phyloP scores from a whole-genome alignment of 140 eudicot genomes.

The Erigeron philadelphicus region DNA sequence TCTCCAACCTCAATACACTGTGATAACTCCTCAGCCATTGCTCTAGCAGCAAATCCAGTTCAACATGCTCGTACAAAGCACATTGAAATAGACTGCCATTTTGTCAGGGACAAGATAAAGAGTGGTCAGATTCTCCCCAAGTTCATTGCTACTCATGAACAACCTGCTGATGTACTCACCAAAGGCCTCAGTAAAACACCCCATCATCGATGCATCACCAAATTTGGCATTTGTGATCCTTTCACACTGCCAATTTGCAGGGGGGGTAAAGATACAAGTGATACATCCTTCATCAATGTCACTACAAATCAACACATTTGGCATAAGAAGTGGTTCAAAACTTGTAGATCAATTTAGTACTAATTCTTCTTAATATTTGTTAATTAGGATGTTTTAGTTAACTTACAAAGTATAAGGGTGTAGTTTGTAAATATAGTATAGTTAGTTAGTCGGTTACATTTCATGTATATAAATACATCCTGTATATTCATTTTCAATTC shows the following conservation, averaged over 20 bases:
- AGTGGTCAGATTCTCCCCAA: neutral
- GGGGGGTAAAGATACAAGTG: neutral
- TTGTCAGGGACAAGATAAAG: neutral
- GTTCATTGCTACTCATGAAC: neutral
- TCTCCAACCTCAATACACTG: neutral
- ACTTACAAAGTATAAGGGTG: too few relatives aligned
- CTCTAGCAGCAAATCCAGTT: neutral
- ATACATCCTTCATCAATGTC: too few relatives aligned
- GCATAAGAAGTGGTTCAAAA: too few relatives aligned
- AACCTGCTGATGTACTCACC: neutral
- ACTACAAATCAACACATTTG: too few relatives aligned
- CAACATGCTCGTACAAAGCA: neutral
- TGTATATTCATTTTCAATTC: too few relatives aligned
- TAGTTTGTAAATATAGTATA: too few relatives aligned
- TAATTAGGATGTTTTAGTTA: too few relatives aligned
- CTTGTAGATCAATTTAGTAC: too few relatives aligned
- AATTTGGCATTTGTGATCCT: neutral
- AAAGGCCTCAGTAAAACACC: neutral
- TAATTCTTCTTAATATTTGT: too few relatives aligned
- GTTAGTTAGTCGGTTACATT: too few relatives aligned
- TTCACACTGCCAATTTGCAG: neutral
- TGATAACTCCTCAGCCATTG: neutral
- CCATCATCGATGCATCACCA: neutral
- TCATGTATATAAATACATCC: too few relatives aligned
- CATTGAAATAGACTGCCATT: neutral